A percentile compares a stretch with the other conserved stretches of the same genome.
Conservation (phyloP, 352 stramenopile genomes). For the Phytophthora niederhauseri region DNA sequence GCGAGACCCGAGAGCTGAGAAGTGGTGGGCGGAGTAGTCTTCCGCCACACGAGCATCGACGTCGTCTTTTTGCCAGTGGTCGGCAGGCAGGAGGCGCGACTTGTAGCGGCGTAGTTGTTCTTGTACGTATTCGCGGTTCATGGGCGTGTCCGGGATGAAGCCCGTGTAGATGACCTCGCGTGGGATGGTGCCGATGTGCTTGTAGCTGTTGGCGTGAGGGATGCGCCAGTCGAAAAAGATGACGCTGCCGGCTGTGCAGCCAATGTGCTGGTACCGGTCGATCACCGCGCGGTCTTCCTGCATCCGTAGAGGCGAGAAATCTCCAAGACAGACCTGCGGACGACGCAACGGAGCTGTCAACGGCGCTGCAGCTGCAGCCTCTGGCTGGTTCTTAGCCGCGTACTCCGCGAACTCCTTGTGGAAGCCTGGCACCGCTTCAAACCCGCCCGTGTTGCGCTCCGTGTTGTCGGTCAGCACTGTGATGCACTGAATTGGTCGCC, state of each 20-base stretch:
- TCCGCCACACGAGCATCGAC: slow-evolving; percentile 60
- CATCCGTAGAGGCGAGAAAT: slow-evolving; percentile 89
- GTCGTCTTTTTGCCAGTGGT: slow-evolving; percentile 84
- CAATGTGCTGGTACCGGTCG: slow-evolving; percentile 68
- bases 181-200: slow-evolving; percentile 58
- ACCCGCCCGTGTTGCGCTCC: slow-evolving; percentile 75
- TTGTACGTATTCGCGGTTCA: slow-evolving; percentile 75
- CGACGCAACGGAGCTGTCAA: slow-evolving; percentile 31
- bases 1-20: slow-evolving; percentile 62
- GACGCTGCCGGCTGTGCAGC: slow-evolving; percentile 68
- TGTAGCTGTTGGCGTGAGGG: slow-evolving; percentile 89
- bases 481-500: slow-evolving; percentile 91
- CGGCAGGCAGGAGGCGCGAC: slow-evolving; percentile 59
- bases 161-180: slow-evolving; percentile 89
- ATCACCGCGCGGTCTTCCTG: slow-evolving; percentile 83
- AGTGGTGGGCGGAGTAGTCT: slow-evolving; percentile 68
- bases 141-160: slow-evolving; percentile 69
- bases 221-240: slow-evolving; percentile 91
- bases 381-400: slow-evolving; percentile 36
- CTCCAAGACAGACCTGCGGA: slow-evolving; percentile 82
- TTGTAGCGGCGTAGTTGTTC: slow-evolving; percentile 81
- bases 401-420: slow-evolving; percentile 87
- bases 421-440: slow-evolving; percentile 87
- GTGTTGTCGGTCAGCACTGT: slow-evolving; percentile 79
- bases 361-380: slow-evolving; percentile 15